Base-by-base conservation (phyloP, 176 grass and related monocot species). In the Dendrocalamus sinicus region DNA sequence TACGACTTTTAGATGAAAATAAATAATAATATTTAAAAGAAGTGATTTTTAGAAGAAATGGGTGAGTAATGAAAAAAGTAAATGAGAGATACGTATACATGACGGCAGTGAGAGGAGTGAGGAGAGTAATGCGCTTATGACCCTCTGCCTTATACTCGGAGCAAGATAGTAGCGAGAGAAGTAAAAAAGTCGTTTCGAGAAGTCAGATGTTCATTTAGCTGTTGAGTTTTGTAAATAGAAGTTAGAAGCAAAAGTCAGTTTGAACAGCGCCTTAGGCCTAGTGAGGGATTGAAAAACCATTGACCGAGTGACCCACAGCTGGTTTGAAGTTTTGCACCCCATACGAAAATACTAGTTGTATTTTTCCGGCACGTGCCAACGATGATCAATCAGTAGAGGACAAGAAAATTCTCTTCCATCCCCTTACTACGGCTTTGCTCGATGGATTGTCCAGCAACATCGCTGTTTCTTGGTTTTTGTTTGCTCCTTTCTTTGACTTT, bases 281-380 rank as follows among this genome's bases (percentile, higher is more conserved):
- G 58, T 77, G 72, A 17, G 10, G 57, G 16, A 70, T 81, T 73
- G 54, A 88, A 75, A 87, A 81, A 30, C 7, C 6, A 17, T 23
- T 15, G 47, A 5, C 57, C 20, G 2, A 19, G 41, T 24, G 28
- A 11, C 57, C 55, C n/a, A 23, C 3, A 80, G 23, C 6, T 15
- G 61, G 19, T 63, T 28, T 13, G 23, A 59, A 59, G 22, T 59
- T 11, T 10, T 59, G 22, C 57, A 8, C 57, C 57, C 23, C 9
- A 15, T 6, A 6, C 24, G 24, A 63, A 63, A 63, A 14, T 14
- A 13, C 23, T 5, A 62, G n/a, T 2, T 2, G 59, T 24, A 12
- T 4, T 24, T 61, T 61, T 12, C 55, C 3, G 10, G n/a, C 59
- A 61, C 59, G 59, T 12, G 59, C 12, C 10, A 61, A 61, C 59